These are phyloP conservation scores for Pseudocercospora eumusae DNA, from an alignment of 2,329 filamentous ascomycete species.

Conservation along the genomic window DNA sequence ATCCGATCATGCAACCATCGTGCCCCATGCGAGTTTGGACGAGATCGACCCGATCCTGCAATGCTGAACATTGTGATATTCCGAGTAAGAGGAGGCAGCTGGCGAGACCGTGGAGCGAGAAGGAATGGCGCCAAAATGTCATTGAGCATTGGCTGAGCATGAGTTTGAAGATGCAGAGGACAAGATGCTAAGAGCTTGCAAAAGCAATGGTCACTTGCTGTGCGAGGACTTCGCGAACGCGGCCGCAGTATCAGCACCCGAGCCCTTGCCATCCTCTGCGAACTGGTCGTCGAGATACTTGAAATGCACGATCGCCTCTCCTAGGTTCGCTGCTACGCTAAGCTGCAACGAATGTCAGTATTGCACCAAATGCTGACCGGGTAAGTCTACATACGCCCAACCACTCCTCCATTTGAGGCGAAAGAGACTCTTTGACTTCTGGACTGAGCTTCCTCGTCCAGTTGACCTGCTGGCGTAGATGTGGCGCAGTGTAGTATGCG, in stretches of 20 bases:
- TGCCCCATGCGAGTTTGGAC: too few relatives aligned
- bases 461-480: constrained; percentile 19
- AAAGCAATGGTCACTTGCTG: neutral
- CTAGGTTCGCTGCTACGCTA: neutral
- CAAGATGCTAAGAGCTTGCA: neutral
- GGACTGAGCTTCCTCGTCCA: constrained; percentile 20
- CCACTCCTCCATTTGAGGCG: constrained; percentile 15
- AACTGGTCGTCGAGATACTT: constrained; percentile 14
- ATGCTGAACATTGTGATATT: too few relatives aligned
- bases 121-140: neutral
- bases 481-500: constrained; percentile 18
- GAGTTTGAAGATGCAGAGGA: neutral
- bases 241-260: constrained; percentile 3
- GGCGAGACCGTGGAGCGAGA: neutral
- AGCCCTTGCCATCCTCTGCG: neutral
- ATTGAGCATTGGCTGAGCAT: neutral
- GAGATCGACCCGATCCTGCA: too few relatives aligned
- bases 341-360: neutral
- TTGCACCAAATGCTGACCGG: neutral
- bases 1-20: neutral
- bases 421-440: constrained; percentile 15
- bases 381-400: neutral
- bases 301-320: constrained; percentile 4
- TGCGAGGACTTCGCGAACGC: constrained; percentile 10
- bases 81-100: neutral